Evolutionary conservation across 2,329 filamentous ascomycete species (phyloP), one percentile per base, ranked within the genome.

Genomic region (Aspergillus hortae): DNA sequence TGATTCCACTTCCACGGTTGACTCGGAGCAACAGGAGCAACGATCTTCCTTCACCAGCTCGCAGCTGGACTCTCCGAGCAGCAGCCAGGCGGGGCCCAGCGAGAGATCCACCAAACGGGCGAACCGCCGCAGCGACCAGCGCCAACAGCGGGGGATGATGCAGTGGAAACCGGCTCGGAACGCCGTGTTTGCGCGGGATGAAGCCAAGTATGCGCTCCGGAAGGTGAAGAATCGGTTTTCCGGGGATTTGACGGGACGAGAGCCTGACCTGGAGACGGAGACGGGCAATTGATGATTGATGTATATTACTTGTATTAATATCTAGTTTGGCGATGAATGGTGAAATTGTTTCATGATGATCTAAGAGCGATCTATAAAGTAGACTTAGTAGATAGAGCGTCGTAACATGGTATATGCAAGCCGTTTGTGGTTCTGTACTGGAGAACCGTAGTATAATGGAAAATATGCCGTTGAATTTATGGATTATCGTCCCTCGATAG

Each of bases 161-260:
- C 92, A 97, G 70, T 97, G 92, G 91, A 89, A 86, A 65, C 92
- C 92, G 0, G 88, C 92, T 67, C 80, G 92, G 38, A 96, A 96
- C 67, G 78, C 84, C 19, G 84, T 86, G 59, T 97, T 96, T 69
- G 92, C 87, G 41, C 95, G 94, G 73, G 81, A 96, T 63, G 89
- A 97, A 76, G 84, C 88, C 0, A 87, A 88, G 63, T 92, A 86
- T 73, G 90, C 89, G 0, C 71, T 91, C 4, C 79, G 85, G 42
- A 89, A 89, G 68, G 74, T 95, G 50, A 88, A 86, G 69, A 87
- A 88, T 64, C 86, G 89, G 67, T 80, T 94, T 9, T 64, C 64
- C 2, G 86, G 83, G 17, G 77, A 77, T 23, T 72, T 97, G 65
- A 84, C 85, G 38, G 92, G 92, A 1, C 80, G 92, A 55, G 87